Conservation (phyloP, 2,329 filamentous ascomycete genomes). For the Exophiala oligosperma region DNA sequence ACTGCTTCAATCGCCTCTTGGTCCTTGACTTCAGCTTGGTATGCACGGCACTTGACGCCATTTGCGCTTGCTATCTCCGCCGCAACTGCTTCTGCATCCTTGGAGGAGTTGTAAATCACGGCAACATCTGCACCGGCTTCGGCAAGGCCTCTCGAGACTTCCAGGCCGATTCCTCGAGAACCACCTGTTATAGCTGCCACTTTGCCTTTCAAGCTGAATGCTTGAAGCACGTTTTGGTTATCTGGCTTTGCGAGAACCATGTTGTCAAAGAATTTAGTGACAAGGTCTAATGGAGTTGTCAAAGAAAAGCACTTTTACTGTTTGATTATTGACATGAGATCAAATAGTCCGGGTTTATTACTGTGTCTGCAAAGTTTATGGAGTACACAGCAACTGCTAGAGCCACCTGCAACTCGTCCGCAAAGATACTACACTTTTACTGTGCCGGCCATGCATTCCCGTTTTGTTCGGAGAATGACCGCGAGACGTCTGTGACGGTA, state of each 20-base stretch:
- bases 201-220: constrained; percentile 28
- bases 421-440: no score
- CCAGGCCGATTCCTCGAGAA: constrained; percentile 26
- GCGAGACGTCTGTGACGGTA: no score
- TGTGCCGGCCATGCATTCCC: no score
- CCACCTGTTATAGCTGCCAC: constrained; percentile 29
- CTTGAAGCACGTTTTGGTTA: not conserved
- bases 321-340: no score
- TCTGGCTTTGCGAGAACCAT: not conserved
- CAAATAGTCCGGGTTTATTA: no score
- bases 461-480: no score
- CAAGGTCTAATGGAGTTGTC: not conserved
- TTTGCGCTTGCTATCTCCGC: constrained; percentile 32
- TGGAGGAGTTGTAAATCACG: constrained; percentile 25
- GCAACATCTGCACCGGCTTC: constrained; percentile 16
- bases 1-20: constrained; percentile 34
- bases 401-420: no score
- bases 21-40: constrained; percentile 36
- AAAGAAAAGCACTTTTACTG: no score
- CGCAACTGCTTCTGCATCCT: constrained; percentile 29
- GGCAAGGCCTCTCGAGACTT: constrained; percentile 21
- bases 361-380: no score
- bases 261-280: not conserved
- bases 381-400: no score
- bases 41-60: constrained; percentile 35